These are phyloP conservation scores for Nannizziopsis barbatae DNA, from an alignment of 2,329 filamentous ascomycete genomes.

Conservation along the genomic window DNA sequence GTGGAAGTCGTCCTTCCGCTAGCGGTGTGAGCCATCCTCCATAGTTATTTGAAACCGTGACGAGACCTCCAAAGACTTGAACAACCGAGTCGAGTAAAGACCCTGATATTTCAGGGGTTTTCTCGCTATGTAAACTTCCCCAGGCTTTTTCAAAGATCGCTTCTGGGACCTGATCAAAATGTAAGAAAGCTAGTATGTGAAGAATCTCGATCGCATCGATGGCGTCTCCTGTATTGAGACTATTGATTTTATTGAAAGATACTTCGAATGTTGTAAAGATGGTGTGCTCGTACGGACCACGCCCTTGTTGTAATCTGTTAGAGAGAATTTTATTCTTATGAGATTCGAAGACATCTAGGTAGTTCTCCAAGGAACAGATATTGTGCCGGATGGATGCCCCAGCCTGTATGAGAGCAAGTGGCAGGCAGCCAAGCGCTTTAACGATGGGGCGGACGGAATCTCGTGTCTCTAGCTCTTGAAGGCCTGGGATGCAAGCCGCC, in stretches of 20 bases:
- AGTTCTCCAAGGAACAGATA: conserved; percentile 20
- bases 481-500: conserved; percentile 8
- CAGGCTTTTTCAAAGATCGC: conserved; percentile 13
- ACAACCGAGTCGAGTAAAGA: background rate
- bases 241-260: conserved; percentile 18
- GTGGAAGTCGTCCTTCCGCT: background rate
- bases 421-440: conserved; percentile 18
- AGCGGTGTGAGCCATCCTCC: background rate
- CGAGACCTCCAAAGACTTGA: too few species aligned
- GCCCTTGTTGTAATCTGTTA: conserved; percentile 9
- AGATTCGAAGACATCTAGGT: conserved; percentile 17
- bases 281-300: conserved; percentile 2
- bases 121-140: background rate
- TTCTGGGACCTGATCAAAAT: conserved; percentile 23
- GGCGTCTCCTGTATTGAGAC: conserved; percentile 16
- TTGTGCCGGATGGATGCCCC: conserved; percentile 18
- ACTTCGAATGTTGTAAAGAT: conserved; percentile 23
- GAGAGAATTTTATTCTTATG: conserved; percentile 5
- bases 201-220: conserved; percentile 18
- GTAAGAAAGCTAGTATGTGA: conserved; percentile 18
- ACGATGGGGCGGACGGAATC: conserved; percentile 12
- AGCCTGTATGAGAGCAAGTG: conserved; percentile 22
- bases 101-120: background rate
- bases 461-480: conserved; percentile 9
- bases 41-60: background rate